Evolutionary conservation across 108 stramenopile species (phyloP), one percentile per base, ranked within the genome.

Genomic region (Pseudonitzschia multiseries): DNA sequence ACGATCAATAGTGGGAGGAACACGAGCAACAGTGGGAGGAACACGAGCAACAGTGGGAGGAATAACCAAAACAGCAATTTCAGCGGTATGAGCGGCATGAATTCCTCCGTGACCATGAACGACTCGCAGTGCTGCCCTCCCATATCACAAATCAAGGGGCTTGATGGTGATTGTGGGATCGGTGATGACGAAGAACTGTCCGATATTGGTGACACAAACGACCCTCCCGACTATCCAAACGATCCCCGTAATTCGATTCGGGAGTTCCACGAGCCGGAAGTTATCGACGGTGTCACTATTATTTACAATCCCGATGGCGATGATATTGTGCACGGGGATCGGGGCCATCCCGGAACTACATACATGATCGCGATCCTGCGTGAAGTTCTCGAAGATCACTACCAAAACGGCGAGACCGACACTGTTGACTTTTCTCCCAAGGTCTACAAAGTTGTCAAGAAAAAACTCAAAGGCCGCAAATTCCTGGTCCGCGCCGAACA

Each of bases 401-500:
- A 36, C 2, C 36, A 36, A 6, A 36, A 2, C 5, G 73, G 65
- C 18, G 27, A 60, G 17, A 26, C 27, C 32, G 73, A 74, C 22
- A 53, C 52, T 10, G 21, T 31, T 14, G 62, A 69, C 1, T 79
- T 73, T 59, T 60, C 73, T 4, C 73, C 79, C 0, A 59, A 72
- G 18, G 61, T 79, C n/a, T 73, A 72, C 63, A 79, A 74, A 32
- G 48, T 44, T 36, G 70, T 79, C 57, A 73, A 68, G 52, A 69
- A 70, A 46, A 53, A 57, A 31, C 64, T 73, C 20, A 73, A 65
- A 32, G 73, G 73, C 29, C 68, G 79, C 17, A 52, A 66, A 59
- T 79, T 79, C 53, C 40, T 79, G 43, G 63, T 79, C 4, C 64
- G 65, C 31, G 41, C 60, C 26, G 17, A 62, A 46, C 60, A 36